Evolutionary conservation across 148 eudicot species (phyloP), one percentile per base, ranked within the genome.

Genomic region (Chenopodium suecicum): DNA sequence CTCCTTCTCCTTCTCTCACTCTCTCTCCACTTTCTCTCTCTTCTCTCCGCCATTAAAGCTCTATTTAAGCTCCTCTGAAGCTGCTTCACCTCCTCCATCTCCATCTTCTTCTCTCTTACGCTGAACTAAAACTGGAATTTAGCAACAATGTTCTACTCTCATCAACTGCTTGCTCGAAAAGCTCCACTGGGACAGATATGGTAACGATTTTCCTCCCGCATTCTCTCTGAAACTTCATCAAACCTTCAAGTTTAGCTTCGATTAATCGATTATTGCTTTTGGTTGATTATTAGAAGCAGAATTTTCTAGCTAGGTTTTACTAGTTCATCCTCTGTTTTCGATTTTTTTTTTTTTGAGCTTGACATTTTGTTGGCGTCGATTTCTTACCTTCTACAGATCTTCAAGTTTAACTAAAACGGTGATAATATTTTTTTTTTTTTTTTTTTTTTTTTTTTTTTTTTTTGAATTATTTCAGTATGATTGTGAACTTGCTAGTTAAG

Each of bases 141-240:
- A 50, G 80, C 66, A 12, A 62, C 20, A 80, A 94, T 94, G 98
- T 94, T 94, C 80, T 92, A 90, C 91, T 94, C 98, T 60, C 98
- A 88, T 52, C 94, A 91, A 86, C 86, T 92, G 0, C 91, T 94
- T 0, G 97, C 97, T 89, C 91, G 94, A 16, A 94, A 94, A 88
- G 93, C 91, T 82, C 94, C 99, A 0, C 90, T 96, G 7, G 99
- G 99, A 3, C 99, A 96, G 77, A 94, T 96, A 88, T 96, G 99
- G 99, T 96, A 76, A 69, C 7, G 14, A 4, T 22, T 9, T 1
- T 1, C 37, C 68, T 14, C 74, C 25, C 23, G 16, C 47, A 25
- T 31, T 78, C 23, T 10, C 50, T 44, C 64, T 79, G 25, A 12
- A 44, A 19, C 37, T 50, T 63, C 65, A 29, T 16, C 2, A 52